A percentile compares a stretch with the other conserved stretches of the same genome.
Conservation (phyloP, 148 eudicot species). For the Vaccinium vitisidaea region DNA sequence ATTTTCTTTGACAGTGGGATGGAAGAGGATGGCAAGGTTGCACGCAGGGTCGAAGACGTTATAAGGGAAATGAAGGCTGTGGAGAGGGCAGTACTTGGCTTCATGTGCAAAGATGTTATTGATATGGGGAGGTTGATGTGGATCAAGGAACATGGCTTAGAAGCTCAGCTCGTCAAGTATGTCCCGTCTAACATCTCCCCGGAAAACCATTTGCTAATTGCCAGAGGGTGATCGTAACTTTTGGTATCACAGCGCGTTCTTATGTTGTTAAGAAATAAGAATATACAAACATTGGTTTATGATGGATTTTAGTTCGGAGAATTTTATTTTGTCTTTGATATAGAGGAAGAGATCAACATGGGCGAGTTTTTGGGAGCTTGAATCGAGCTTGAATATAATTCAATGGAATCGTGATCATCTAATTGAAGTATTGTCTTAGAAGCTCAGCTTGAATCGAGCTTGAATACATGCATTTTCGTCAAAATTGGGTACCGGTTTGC, state of each 20-base stretch:
- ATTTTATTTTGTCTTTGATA: too few relatives aligned
- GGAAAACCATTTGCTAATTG: slow-evolving; percentile 78
- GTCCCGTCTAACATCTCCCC: slow-evolving; percentile 78
- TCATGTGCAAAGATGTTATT: slow-evolving; percentile 94
- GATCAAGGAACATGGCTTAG: slow-evolving; percentile 60
- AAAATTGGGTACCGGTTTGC: too few relatives aligned
- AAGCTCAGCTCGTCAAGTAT: slow-evolving; percentile 70
- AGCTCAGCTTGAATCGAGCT: too few relatives aligned
- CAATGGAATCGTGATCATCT: too few relatives aligned
- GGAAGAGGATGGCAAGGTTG: slow-evolving; percentile 26
- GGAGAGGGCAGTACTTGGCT: slow-evolving; percentile 78
- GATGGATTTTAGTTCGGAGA: too few relatives aligned
- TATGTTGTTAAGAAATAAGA: too few relatives aligned
- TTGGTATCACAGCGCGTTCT: not conserved
- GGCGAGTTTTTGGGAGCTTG: too few relatives aligned
- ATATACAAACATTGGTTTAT: too few relatives aligned
- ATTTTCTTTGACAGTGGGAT: slow-evolving; percentile 23
- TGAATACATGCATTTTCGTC: too few relatives aligned
- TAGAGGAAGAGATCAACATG: too few relatives aligned
- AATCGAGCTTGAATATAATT: too few relatives aligned
- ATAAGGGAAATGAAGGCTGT: slow-evolving; percentile 56
- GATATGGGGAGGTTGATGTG: slow-evolving; percentile 86
- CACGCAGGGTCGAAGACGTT: slow-evolving; percentile 39
- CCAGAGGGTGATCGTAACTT: slow-evolving; percentile 25
- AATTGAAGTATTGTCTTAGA: too few relatives aligned